Base-by-base conservation (phyloP, 306 rosid species). In the Acacia acuminata region DNA sequence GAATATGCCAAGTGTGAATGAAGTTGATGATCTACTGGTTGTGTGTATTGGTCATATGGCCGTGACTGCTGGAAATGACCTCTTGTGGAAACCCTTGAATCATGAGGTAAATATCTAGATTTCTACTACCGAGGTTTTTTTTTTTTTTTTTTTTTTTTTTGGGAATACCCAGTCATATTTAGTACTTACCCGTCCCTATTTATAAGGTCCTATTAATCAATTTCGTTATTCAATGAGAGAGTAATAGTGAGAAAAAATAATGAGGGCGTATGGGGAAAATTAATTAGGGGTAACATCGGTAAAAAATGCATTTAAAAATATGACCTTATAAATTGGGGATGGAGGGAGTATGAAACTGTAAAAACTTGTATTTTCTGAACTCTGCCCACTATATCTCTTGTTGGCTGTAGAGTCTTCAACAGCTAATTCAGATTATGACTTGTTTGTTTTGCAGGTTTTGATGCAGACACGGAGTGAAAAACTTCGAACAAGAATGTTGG, bases 11-110 rank as follows among this genome's bases (percentile, higher is more conserved):
- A 88, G 91, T 22, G 87, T 90, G 78, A 80, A 89, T 69, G 94
- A 92, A 80, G 90, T 96, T 78, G 97, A 96, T 89, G 97, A 93
- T 79, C 87, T 93, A 44, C 78, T 96, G 74, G 98, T 93, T 76
- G 58, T 73, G 34, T 93, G 99, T 84, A 73, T 93, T 1, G 99
- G 97, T 73, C 99, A 96, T 78, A 92, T 96, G 99, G 99, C 99
- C 0, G 94, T 96, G 70, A 87, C 99, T 72, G 97, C 98, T 15
- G 97, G 97, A 79, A 88, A 84, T 60, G 99, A 96, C 85, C 91
- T 93, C 71, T 65, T 93, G 79, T 96, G 99, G 99, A 90, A 96
- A 81, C 88, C 94, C n/a, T 79, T 93, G 77, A 95, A 95, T 83
- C 93, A 92, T 61, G 97, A 93, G 97, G 99, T 95, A 73, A 47